These are phyloP conservation scores for Metschnikowia borealis DNA, from an alignment of 805 yeast species.

Conservation along the genomic window DNA sequence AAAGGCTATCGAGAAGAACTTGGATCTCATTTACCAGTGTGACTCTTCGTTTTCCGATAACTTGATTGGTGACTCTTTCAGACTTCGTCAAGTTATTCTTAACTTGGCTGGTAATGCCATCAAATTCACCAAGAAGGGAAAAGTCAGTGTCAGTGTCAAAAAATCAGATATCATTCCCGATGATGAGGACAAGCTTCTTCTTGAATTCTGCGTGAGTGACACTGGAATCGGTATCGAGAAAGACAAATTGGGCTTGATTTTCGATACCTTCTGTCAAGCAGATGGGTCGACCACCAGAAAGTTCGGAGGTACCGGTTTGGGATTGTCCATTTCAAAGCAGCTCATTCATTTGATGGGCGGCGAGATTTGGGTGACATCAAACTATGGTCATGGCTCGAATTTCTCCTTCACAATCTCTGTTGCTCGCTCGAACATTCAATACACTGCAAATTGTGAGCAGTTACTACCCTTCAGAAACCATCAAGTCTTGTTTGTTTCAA, in stretches of 20 bases:
- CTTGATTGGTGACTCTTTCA: conserved; percentile 82
- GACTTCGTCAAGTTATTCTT: conserved; percentile 81
- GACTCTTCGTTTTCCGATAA: conserved; percentile 87
- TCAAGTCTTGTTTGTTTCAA: conserved; percentile 64
- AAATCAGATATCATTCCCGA: conserved; percentile 39
- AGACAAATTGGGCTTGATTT: conserved; percentile 79
- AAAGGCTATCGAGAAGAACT: conserved; percentile 80
- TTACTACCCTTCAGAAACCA: conserved; percentile 70
- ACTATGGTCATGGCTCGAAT: conserved; percentile 76
- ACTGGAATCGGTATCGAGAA: conserved; percentile 88
- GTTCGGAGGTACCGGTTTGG: conserved; percentile 91
- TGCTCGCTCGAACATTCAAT: conserved; percentile 62
- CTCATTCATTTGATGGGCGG: conserved; percentile 91
- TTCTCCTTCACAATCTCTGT: conserved; percentile 79
- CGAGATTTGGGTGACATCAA: conserved; percentile 85
- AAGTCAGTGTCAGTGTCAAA: conserved; percentile 70
- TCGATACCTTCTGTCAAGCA: conserved; percentile 89
- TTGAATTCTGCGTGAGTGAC: conserved; percentile 84
- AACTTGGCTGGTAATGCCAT: conserved; percentile 88
- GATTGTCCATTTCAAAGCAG: conserved; percentile 82
- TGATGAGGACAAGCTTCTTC: conserved; percentile 43
- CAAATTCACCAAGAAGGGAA: conserved; percentile 79
- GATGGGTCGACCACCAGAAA: conserved; percentile 91
- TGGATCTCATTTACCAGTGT: conserved; percentile 74
- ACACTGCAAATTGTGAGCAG: conserved; percentile 62